Evolutionary conservation across 2,329 filamentous ascomycete species (phyloP).

Genomic region (Penicillium sp.): DNA sequence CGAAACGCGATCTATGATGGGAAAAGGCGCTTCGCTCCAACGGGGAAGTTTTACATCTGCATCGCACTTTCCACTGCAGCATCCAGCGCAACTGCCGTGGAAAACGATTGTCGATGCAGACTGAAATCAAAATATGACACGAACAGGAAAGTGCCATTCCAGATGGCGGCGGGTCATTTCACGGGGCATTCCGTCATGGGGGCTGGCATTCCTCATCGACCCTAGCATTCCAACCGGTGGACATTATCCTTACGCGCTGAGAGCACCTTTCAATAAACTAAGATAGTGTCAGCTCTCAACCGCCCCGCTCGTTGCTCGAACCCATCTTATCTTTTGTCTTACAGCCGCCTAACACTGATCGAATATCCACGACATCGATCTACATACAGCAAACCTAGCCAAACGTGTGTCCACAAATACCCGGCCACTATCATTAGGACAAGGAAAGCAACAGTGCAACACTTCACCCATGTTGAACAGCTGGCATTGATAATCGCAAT

Average conservation of each 20-base stretch:
- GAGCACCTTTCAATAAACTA: neutral
- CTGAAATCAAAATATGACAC: neutral
- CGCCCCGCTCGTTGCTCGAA: slow-evolving; percentile 8
- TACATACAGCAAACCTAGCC: neutral
- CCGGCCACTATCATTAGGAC: neutral
- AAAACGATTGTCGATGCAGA: neutral
- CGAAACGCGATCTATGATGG: neutral
- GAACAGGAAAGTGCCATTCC: slow-evolving; percentile 17
- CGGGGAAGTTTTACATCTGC: neutral
- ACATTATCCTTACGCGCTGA: slow-evolving; percentile 25
- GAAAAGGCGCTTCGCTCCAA: neutral
- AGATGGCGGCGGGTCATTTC: slow-evolving; percentile 18
- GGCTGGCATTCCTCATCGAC: slow-evolving; percentile 22
- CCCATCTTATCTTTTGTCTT: slow-evolving; percentile 8
- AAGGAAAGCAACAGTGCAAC: neutral
- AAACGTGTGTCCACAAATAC: neutral
- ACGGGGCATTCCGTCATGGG: slow-evolving; percentile 20
- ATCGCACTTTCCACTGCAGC: slow-evolving; percentile 8
- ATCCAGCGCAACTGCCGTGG: neutral
- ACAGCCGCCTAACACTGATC: slow-evolving; percentile 1
- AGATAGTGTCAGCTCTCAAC: neutral
- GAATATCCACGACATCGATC: neutral
- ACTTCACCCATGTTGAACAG: slow-evolving; percentile 19
- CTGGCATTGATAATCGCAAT: slow-evolving; percentile 11
- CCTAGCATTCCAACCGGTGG: slow-evolving; percentile 21